Base-by-base conservation (phyloP, 257 asterid species). In the Petrea volubilis region DNA sequence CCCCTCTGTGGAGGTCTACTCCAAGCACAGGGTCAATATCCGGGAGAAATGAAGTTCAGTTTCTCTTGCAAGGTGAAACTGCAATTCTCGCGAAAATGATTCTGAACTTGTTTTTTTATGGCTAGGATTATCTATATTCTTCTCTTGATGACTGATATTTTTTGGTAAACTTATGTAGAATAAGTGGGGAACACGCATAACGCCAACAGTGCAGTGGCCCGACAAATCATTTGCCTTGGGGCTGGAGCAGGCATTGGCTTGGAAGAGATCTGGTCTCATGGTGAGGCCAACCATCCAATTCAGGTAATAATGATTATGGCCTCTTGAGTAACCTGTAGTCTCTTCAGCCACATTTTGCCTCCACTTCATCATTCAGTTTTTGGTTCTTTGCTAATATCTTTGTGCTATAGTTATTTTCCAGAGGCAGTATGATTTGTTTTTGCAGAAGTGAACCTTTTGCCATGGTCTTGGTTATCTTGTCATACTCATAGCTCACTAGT, bases 221-320 rank as follows among this genome's bases (percentile, higher is more conserved):
- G 97, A 95, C 71, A 95, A 84, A 76, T 92, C 99, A 61, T 88
- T 90, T 79, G 80, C 96, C 53, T 77, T 90, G 80, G 92, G 93
- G 53, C 64, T 95, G 72, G 87, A 91, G 61, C 98, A 95, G 80
- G 86, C 99, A 25, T 83, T 95, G 72, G 98, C 96, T 77, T 95
- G 99, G 99, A 91, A 88, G 91, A 88, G 99, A 83, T 86, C 97
- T 64, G 99, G 99, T 74, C 97, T 95, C 81, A 80, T 95, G 92
- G 82, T 84, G 77, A 83, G 96, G 75, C 99, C 99, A 33, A 83
- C 96, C 13, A 29, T 92, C 76, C 98, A 92, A 71, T 71, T 90
- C 74, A 92, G 98, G 99, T 92, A 71, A n/a, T n/a, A n/a, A n/a
- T n/a, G n/a, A n/a, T n/a, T n/a, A n/a, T n/a, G n/a, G n/a, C n/a